Conservation (phyloP, 2,329 filamentous ascomycete species). For the Trichoderma cornu-damae region DNA sequence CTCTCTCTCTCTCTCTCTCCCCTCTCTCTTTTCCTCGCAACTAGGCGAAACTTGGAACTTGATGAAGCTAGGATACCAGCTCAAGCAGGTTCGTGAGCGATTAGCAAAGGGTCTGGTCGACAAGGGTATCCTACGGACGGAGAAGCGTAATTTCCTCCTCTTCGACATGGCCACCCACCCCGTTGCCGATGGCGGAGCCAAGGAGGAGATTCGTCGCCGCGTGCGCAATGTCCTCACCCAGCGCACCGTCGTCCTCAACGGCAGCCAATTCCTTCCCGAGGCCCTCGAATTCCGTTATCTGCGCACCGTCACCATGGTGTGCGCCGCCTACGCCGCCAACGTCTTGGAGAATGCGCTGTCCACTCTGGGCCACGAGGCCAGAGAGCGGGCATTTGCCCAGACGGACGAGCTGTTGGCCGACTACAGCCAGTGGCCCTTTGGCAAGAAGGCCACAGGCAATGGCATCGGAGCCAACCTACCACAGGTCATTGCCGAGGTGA, state of each 20-base stretch:
- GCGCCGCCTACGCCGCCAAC: constrained; percentile 95
- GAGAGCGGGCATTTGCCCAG: constrained; percentile 92
- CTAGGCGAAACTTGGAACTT: constrained; percentile 98
- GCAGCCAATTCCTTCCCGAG: constrained; percentile 85
- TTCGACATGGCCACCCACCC: constrained; percentile 99
- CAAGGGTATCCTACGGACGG: constrained; percentile 95
- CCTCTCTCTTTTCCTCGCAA: neutral
- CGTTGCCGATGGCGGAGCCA: constrained; percentile 90
- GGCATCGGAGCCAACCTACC: constrained; percentile 91
- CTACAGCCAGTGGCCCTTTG: constrained; percentile 97
- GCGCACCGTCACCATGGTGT: constrained; percentile 92
- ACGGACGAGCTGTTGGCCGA: constrained; percentile 93
- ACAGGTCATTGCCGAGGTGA: constrained; percentile 71
- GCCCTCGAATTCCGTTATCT: constrained; percentile 91
- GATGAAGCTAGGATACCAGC: constrained; percentile 99
- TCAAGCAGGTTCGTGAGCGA: constrained; percentile 97
- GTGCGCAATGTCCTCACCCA: constrained; percentile 90
- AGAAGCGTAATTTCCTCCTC: constrained; percentile 98
- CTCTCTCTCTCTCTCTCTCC: too few species aligned
- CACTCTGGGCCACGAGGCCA: constrained; percentile 85
- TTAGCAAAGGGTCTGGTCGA: constrained; percentile 96
- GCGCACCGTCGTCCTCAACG: constrained; percentile 84
- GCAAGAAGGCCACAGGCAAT: constrained; percentile 68
- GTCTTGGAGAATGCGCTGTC: constrained; percentile 96
- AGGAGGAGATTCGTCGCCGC: constrained; percentile 91